These are phyloP conservation scores for Nigrospora sphaerica DNA, from an alignment of 2,329 filamentous ascomycete species.

Conservation along the genomic window DNA sequence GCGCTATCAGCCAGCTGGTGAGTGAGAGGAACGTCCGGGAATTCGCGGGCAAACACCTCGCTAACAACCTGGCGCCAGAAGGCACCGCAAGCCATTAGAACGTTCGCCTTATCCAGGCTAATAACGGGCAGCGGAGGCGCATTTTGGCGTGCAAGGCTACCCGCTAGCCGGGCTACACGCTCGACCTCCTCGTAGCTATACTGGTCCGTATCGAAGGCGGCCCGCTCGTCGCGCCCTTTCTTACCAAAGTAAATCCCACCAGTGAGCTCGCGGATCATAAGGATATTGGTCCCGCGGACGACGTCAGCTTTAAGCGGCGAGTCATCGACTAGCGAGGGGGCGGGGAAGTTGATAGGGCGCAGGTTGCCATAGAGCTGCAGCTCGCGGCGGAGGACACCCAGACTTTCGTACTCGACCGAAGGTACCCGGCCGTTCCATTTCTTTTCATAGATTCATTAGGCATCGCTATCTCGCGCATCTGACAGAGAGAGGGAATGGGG, in stretches of 20 bases:
- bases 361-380: conserved; percentile 46
- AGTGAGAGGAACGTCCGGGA: conserved; percentile 8
- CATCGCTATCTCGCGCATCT: too few species aligned
- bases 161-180: conserved; percentile 61
- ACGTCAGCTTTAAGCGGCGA: conserved; percentile 65
- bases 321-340: conserved; percentile 57
- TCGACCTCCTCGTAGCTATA: conserved; percentile 66
- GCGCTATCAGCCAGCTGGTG: conserved; percentile 15
- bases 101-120: conserved; percentile 17
- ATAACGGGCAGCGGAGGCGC: conserved; percentile 46
- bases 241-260: conserved; percentile 76
- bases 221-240: conserved; percentile 47
- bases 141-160: conserved; percentile 48
- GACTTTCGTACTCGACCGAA: not conserved
- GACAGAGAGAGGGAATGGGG: too few species aligned
- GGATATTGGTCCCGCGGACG: conserved; percentile 65
- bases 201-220: conserved; percentile 62
- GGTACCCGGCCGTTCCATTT: not conserved
- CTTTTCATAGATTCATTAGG: too few species aligned
- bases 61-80: conserved; percentile 13
- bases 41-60: conserved; percentile 10
- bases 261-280: conserved; percentile 69
- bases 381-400: not conserved
- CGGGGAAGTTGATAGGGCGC: conserved; percentile 70
- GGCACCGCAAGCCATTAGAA: conserved; percentile 11